A percentile compares a stretch with the other conserved stretches of the same genome.
Evolutionary conservation across 345 rosid species (phyloP).

Genomic region (Citrus cavaleriei): DNA sequence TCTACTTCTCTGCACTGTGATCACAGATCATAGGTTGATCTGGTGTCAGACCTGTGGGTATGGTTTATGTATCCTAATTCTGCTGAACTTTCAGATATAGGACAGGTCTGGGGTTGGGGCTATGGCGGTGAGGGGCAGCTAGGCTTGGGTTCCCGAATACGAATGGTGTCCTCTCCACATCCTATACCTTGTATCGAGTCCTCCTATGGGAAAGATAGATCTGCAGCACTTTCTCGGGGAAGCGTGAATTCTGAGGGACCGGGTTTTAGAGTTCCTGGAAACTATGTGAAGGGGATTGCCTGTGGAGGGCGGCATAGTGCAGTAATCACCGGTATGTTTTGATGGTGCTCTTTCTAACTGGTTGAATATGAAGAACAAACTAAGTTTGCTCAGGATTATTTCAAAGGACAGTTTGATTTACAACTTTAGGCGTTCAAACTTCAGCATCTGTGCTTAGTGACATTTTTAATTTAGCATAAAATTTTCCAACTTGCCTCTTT

Average conservation of each 20-base stretch:
- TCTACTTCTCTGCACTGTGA: conserved; percentile 9
- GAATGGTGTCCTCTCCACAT: conserved; percentile 95
- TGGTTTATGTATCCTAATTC: conserved; percentile 35
- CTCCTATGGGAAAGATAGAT: conserved; percentile 51
- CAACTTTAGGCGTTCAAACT: not conserved
- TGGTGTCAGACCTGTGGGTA: conserved; percentile 13
- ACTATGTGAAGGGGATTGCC: conserved; percentile 74
- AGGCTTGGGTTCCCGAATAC: conserved; percentile 89
- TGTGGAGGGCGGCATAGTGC: conserved; percentile 99
- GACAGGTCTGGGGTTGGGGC: conserved; percentile 99
- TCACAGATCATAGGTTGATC: conserved; percentile 5
- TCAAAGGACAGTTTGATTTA: not conserved
- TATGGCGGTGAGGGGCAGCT: conserved; percentile 99
- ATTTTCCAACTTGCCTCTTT: not conserved
- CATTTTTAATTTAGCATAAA: not conserved
- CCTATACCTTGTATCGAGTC: conserved; percentile 74
- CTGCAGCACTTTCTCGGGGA: conserved; percentile 43
- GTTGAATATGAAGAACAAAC: conserved; percentile 2
- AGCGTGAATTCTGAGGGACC: conserved; percentile 57
- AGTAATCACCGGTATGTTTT: conserved; percentile 67
- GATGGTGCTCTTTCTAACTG: conserved; percentile 2
- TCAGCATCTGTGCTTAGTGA: not conserved
- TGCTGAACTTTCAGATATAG: conserved; percentile 65
- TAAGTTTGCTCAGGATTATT: not conserved
- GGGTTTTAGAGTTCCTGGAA: conserved; percentile 68